These are phyloP conservation scores for Arachnopeziza araneosa DNA, from an alignment of 2,329 filamentous ascomycete genomes.

Conservation along the genomic window DNA sequence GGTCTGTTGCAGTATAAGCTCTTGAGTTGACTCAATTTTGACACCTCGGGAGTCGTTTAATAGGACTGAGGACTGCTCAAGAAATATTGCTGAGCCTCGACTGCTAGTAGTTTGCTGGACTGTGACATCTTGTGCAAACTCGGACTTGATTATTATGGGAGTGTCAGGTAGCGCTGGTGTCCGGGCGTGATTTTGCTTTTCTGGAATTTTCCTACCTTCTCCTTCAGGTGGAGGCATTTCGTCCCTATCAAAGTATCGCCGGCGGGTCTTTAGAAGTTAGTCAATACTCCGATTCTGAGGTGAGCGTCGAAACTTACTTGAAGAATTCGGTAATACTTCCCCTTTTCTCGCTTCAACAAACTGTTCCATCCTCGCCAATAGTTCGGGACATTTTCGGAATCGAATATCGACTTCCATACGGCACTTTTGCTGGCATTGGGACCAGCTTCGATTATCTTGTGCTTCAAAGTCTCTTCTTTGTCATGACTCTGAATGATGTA, in stretches of 20 bases:
- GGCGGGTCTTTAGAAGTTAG: not conserved
- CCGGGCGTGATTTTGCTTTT: too few relatives aligned
- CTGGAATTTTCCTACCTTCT: too few relatives aligned
- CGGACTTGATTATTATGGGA: too few relatives aligned
- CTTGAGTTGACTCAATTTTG: not conserved
- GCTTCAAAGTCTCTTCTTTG: not conserved
- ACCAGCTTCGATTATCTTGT: not conserved
- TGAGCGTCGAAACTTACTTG: not conserved
- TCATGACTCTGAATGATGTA: not conserved
- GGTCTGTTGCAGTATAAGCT: not conserved
- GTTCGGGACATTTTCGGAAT: constrained; percentile 2
- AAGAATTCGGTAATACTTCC: not conserved
- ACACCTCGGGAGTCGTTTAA: not conserved
- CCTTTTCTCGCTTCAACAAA: not conserved
- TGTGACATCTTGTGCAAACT: too few relatives aligned
- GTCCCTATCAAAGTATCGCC: not conserved
- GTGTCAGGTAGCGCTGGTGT: too few relatives aligned
- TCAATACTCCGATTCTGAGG: not conserved
- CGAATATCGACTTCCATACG: constrained; percentile 3
- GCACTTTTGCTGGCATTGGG: not conserved
- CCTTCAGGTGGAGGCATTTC: not conserved
- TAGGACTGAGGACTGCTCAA: too few relatives aligned
- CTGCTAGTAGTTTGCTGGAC: too few relatives aligned
- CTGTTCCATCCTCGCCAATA: not conserved
- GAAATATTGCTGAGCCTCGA: too few relatives aligned